These are phyloP conservation scores for Cladobotryum protrusum DNA, from an alignment of 2,329 filamentous ascomycete genomes.

Conservation along the genomic window DNA sequence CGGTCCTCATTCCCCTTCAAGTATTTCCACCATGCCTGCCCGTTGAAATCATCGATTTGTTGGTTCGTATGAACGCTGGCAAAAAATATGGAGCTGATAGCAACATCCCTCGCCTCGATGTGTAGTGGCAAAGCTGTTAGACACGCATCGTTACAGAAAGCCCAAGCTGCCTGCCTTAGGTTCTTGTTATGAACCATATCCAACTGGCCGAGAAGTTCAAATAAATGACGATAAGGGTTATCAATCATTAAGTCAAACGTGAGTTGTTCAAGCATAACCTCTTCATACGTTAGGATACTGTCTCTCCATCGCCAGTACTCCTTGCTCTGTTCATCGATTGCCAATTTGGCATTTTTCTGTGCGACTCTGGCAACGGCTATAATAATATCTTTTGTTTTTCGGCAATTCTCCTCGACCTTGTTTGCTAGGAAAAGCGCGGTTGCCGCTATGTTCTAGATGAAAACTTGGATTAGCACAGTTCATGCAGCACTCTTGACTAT, in stretches of 20 bases:
- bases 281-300: constrained; percentile 86
- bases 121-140: constrained; percentile 80
- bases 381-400: constrained; percentile 92
- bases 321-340: constrained; percentile 94
- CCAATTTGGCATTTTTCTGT: constrained; percentile 83
- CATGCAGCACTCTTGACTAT: too few species aligned
- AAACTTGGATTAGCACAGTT: neutral
- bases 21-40: constrained; percentile 80
- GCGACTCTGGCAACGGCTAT: constrained; percentile 90
- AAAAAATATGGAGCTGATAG: constrained; percentile 80
- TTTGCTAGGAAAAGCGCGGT: constrained; percentile 90
- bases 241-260: constrained; percentile 93
- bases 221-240: constrained; percentile 79
- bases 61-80: constrained; percentile 69
- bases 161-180: constrained; percentile 82
- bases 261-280: constrained; percentile 81
- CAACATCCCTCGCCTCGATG: constrained; percentile 72
- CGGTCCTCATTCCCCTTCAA: constrained; percentile 65
- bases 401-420: constrained; percentile 94
- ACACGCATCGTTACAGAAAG: constrained; percentile 86
- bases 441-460: constrained; percentile 67
- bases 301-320: constrained; percentile 99
- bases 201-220: constrained; percentile 70
- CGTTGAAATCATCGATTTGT: constrained; percentile 69
- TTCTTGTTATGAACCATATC: constrained; percentile 71